Evolutionary conservation across 2,329 filamentous ascomycete genomes (phyloP).

Genomic region (Acephala macrosclerotiorum): DNA sequence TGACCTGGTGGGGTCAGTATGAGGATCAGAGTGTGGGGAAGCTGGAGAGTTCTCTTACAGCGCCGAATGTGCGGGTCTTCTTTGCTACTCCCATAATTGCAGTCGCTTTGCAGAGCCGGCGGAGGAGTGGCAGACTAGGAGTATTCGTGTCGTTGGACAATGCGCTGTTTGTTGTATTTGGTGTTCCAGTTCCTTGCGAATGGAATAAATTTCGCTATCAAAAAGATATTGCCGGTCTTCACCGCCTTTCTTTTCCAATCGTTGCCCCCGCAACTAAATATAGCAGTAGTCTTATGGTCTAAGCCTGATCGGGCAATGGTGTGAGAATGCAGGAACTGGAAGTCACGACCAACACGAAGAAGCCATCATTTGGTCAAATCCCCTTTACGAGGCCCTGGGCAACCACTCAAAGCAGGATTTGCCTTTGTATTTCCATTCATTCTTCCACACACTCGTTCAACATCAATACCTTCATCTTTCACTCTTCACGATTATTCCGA

Average conservation of each 20-base stretch:
- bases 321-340: conserved; percentile 30
- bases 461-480: conserved; percentile 11
- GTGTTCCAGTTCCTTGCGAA: neutral
- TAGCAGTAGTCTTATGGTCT: conserved; percentile 9
- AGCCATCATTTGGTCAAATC: neutral
- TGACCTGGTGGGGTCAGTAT: conserved; percentile 57
- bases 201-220: neutral
- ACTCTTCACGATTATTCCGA: conserved; percentile 9
- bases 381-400: conserved; percentile 16
- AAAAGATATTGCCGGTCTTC: neutral
- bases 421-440: neutral
- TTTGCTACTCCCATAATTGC: conserved; percentile 82
- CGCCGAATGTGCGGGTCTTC: conserved; percentile 90
- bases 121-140: neutral
- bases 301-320: conserved; percentile 11
- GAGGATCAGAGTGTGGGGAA: conserved; percentile 28
- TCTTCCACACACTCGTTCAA: conserved; percentile 15
- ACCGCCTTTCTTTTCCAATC: conserved; percentile 16
- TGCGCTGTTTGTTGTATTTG: neutral
- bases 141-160: neutral
- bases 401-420: conserved; percentile 12
- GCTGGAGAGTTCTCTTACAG: conserved; percentile 51
- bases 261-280: conserved; percentile 30
- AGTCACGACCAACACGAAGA: conserved; percentile 24
- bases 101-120: neutral